These are phyloP conservation scores for Wickerhamiella parazyma DNA, from an alignment of 805 yeast species.

Conservation along the genomic window DNA sequence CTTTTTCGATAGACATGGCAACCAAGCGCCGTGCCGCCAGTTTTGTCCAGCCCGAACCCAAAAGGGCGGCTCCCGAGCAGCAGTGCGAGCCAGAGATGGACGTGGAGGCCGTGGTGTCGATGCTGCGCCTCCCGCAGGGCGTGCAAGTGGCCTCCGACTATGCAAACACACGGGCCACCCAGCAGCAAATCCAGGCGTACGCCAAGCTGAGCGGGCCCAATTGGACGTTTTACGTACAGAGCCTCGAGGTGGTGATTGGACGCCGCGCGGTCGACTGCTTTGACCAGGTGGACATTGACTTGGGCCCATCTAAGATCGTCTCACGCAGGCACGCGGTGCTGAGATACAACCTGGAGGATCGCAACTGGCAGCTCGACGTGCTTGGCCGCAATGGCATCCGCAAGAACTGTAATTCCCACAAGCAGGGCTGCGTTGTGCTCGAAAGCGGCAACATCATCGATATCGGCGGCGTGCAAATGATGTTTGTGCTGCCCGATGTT, in stretches of 20 bases:
- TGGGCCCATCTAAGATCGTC: conserved; percentile 97
- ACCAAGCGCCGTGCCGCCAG: conserved; percentile 7
- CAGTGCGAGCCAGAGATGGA: conserved; percentile 8
- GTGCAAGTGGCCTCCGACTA: conserved; percentile 62
- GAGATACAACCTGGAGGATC: conserved; percentile 54
- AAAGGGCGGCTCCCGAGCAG: background rate
- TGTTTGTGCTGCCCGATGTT: conserved; percentile 91
- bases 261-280: conserved; percentile 44
- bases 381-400: conserved; percentile 89
- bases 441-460: conserved; percentile 85
- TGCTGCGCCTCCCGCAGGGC: conserved; percentile 51
- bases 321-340: conserved; percentile 82
- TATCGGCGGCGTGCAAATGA: conserved; percentile 96
- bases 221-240: conserved; percentile 91
- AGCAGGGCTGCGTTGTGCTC: conserved; percentile 33
- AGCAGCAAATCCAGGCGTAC: conserved; percentile 84
- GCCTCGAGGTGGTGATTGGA: conserved; percentile 67
- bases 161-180: conserved; percentile 57
- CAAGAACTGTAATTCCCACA: conserved; percentile 51
- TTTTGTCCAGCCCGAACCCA: conserved; percentile 1
- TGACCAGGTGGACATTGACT: conserved; percentile 39
- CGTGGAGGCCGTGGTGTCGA: conserved; percentile 40
- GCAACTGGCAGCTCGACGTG: conserved; percentile 78
- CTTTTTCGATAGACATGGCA: conserved; percentile 8
- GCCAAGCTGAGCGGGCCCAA: conserved; percentile 85